A percentile compares a stretch with the other conserved stretches of the same genome.
These are phyloP conservation scores for Backusella tuberculispora DNA, from an alignment of 192 early-diverging fungal species.

Conservation along the genomic window DNA sequence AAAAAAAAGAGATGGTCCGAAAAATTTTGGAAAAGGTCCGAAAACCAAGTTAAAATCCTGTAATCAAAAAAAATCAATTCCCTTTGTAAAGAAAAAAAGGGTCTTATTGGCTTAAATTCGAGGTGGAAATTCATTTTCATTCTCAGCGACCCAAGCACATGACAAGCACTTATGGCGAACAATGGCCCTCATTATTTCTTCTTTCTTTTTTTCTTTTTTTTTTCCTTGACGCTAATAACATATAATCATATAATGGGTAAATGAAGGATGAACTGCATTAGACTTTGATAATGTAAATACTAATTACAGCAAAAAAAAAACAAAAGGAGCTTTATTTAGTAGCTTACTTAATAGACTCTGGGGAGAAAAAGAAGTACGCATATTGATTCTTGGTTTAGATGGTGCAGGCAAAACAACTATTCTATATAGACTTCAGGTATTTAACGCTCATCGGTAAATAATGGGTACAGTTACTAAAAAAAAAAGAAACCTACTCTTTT, in stretches of 20 bases:
- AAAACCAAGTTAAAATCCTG: too few species aligned
- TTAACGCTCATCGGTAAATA: not conserved
- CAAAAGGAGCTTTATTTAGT: conserved; percentile 75
- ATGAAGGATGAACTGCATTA: not conserved
- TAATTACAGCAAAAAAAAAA: not conserved
- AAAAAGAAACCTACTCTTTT: not conserved
- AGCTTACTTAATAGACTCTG: conserved; percentile 77
- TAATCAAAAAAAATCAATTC: not conserved
- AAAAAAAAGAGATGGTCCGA: too few species aligned
- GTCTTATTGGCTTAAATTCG: too few species aligned
- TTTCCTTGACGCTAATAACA: not conserved
- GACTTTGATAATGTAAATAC: not conserved
- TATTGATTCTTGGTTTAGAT: conserved; percentile 95
- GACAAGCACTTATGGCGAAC: too few species aligned
- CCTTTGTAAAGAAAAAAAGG: not conserved
- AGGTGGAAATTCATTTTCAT: too few species aligned
- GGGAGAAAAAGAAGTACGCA: conserved; percentile 95
- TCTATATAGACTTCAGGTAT: conserved; percentile 91
- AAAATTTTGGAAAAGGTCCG: too few species aligned
- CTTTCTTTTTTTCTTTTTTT: not conserved
- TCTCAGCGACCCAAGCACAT: too few species aligned
- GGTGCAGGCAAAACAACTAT: conserved; percentile 98
- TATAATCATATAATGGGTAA: conserved; percentile 11
- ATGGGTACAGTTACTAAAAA: conserved; percentile 7
- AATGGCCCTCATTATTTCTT: too few species aligned